These are phyloP conservation scores for Alternaria brassicicola DNA, from an alignment of 2,329 filamentous ascomycete species.

Conservation along the genomic window DNA sequence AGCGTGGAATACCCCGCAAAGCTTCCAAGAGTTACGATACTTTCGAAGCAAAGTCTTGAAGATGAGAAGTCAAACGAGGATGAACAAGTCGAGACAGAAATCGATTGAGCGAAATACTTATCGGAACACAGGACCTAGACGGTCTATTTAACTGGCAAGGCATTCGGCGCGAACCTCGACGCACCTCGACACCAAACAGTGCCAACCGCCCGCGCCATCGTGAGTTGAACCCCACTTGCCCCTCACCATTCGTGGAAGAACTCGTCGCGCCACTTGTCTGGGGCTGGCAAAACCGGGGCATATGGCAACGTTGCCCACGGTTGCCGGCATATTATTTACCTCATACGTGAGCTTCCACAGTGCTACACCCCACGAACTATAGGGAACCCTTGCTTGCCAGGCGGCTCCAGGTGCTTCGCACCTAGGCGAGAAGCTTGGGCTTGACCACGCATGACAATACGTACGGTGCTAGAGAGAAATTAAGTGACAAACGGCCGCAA, in stretches of 20 bases:
- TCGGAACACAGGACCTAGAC: slow-evolving; percentile 7
- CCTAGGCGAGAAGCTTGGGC: slow-evolving; percentile 23
- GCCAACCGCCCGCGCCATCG: slow-evolving; percentile 4
- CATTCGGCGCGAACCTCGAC: slow-evolving; percentile 3
- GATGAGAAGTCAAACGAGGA: neutral
- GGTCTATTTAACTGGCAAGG: slow-evolving; percentile 9
- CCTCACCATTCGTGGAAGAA: slow-evolving; percentile 27
- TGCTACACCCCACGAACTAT: neutral
- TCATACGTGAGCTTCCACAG: slow-evolving; percentile 11
- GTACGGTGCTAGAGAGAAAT: neutral
- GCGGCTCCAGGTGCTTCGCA: slow-evolving; percentile 20
- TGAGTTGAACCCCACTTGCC: slow-evolving; percentile 18
- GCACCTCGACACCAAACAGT: slow-evolving; percentile 2
- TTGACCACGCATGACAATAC: slow-evolving; percentile 9
- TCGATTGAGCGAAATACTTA: slow-evolving; percentile 1
- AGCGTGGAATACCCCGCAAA: slow-evolving; percentile 10
- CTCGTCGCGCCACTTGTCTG: slow-evolving; percentile 16
- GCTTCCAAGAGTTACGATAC: neutral
- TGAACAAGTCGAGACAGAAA: neutral
- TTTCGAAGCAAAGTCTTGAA: neutral
- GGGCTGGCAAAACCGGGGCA: slow-evolving; percentile 16
- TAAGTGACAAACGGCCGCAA: neutral
- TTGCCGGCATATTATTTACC: slow-evolving; percentile 16
- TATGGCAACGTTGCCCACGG: slow-evolving; percentile 5
- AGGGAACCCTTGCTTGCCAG: slow-evolving; percentile 3